Evolutionary conservation across 495 filamentous ascomycete genomes (phyloP).

Genomic region (Cladorrhinum samala): DNA sequence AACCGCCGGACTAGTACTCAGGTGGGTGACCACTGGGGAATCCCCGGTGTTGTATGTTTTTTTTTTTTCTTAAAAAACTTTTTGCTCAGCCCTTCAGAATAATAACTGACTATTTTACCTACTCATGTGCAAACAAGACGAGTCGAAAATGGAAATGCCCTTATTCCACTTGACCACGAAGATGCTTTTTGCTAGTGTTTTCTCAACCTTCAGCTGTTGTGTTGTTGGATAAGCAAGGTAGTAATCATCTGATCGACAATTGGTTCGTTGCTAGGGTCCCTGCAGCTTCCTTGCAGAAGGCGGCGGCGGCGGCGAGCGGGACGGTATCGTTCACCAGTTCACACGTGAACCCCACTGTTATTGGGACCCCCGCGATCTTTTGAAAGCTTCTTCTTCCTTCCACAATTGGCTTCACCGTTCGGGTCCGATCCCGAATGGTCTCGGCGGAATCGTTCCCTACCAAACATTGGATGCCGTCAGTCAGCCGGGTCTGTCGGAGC

Average conservation of each 20-base stretch:
- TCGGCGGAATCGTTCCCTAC: no score
- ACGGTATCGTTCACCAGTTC: neutral
- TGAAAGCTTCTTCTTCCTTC: no score
- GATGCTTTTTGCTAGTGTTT: no score
- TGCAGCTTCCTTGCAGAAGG: neutral
- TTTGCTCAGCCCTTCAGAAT: neutral
- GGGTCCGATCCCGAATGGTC: no score
- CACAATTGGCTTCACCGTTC: no score
- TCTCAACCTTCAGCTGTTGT: neutral
- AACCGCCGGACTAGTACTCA: neutral
- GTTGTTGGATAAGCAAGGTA: neutral
- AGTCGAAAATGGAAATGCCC: neutral
- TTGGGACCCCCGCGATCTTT: no score
- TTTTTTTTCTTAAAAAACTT: neutral
- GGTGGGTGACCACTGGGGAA: neutral
- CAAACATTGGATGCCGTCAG: no score
- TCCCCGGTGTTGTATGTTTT: neutral
- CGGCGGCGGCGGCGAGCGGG: neutral
- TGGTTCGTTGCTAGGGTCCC: slow-evolving; percentile 7
- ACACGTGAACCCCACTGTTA: neutral
- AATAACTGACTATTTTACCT: neutral
- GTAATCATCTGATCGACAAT: slow-evolving; percentile 10
- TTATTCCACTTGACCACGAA: neutral
- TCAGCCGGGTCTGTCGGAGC: no score
- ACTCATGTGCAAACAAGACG: no score